These are phyloP conservation scores for Aspergillus tanneri DNA, from an alignment of 2,329 filamentous ascomycete genomes.

Conservation along the genomic window DNA sequence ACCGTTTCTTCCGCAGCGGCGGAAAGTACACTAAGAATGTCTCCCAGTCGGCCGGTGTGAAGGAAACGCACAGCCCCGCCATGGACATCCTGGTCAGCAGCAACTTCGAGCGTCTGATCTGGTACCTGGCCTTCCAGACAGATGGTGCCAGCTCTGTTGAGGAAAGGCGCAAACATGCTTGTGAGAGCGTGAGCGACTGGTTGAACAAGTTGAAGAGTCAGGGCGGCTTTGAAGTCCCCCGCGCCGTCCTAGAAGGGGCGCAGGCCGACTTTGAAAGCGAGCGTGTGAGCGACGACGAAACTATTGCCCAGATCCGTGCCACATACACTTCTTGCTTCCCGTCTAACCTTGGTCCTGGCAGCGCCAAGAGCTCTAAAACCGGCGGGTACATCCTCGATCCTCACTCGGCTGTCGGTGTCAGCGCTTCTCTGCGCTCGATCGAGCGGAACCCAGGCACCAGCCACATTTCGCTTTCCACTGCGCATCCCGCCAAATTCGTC, in stretches of 20 bases:
- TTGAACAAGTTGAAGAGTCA: conserved; percentile 7
- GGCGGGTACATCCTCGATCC: conserved; percentile 88
- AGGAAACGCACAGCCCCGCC: conserved; percentile 88
- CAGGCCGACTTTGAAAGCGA: conserved; percentile 85
- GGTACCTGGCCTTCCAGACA: conserved; percentile 75
- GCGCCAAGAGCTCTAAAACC: conserved; percentile 66
- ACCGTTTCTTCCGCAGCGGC: neutral
- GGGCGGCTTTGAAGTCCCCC: conserved; percentile 8
- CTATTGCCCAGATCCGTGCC: too few species aligned
- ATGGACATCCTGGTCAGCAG: conserved; percentile 97
- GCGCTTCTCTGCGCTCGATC: conserved; percentile 70
- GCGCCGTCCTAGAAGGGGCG: too few species aligned
- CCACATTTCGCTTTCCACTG: conserved; percentile 85
- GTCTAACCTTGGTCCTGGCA: too few species aligned
- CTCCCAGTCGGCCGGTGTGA: conserved; percentile 35
- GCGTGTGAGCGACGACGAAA: conserved; percentile 60
- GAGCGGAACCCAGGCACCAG: conserved; percentile 52
- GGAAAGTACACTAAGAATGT: conserved; percentile 5
- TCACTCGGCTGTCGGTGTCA: conserved; percentile 83
- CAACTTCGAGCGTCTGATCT: conserved; percentile 94
- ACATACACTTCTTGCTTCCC: too few species aligned
- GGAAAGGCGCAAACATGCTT: too few species aligned
- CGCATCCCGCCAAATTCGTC: conserved; percentile 93
- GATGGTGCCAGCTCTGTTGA: too few species aligned
- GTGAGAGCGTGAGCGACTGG: conserved; percentile 10